Evolutionary conservation across 306 rosid genomes (phyloP), one percentile per base, ranked within the genome.

Genomic region (Prinsepia uniflora): DNA sequence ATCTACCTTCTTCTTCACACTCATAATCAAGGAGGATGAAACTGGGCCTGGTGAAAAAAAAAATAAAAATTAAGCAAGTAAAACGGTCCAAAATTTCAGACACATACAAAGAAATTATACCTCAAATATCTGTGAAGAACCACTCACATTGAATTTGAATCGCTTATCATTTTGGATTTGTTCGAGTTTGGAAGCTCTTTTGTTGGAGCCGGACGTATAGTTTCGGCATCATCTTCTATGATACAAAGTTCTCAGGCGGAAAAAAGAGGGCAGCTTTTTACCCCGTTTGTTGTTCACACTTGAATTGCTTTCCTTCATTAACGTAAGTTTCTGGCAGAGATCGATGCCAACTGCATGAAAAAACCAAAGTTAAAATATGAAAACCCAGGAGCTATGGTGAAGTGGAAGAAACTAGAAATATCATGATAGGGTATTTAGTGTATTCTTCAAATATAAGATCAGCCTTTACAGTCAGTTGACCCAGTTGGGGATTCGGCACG

Each of bases 391-490:
- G 64, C 64, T 8, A 63, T 60, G 6, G 46, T 71, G 44, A 62
- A 40, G 57, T 10, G 46, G 17, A 17, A 20, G 72, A 63, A 75
- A 55, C 49, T 72, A 65, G 42, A 68, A 70, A 78, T 76, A 66
- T 17, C 59, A 70, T 71, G 73, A 68, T 42, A 74, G 62, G 49
- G 36, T 63, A 84, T 74, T 40, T 83, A 94, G 97, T 86, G 81
- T 90, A 89, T 76, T 94, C 95, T 75, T 88, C 98, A 81, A 83
- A 87, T 68, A 94, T 71, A 70, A 94, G 86, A 83, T 89, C 87
- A 53, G 92, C 96, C 73, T 86, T 86, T 67, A 94, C 81, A 70
- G 92, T 89, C 75, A 84, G 86, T 82, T 84, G 88, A 79, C 96
- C 95, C 71, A 79, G 82, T 55, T 80, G 92, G 56, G 78, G 78